Evolutionary conservation across 2,329 filamentous ascomycete genomes (phyloP).

Genomic region (Colletotrichum camelliae): DNA sequence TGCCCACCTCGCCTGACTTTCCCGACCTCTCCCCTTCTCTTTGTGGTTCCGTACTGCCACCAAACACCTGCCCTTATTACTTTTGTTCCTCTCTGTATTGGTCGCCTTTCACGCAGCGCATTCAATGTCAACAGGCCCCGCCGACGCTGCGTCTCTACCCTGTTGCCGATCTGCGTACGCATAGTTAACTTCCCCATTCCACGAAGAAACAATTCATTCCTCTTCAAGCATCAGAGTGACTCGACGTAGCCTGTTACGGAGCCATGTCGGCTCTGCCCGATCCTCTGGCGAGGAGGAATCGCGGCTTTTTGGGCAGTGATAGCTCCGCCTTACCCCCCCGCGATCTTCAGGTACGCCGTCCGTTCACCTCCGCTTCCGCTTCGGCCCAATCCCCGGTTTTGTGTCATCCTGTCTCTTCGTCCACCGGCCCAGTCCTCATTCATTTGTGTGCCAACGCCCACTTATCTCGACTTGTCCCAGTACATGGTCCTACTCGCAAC

Average conservation of each 20-base stretch:
- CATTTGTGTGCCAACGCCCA: neutral
- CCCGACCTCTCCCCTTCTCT: neutral
- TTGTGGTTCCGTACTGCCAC: neutral
- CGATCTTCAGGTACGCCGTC: conserved; percentile 49
- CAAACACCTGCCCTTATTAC: neutral
- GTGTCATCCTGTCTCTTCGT: neutral
- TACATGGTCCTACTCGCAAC: neutral
- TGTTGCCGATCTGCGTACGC: neutral
- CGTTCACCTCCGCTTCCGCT: neutral
- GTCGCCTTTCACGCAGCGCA: neutral
- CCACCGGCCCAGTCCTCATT: neutral
- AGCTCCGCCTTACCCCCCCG: conserved; percentile 55
- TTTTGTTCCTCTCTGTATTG: neutral
- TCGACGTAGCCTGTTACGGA: conserved; percentile 11
- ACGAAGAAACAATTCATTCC: neutral
- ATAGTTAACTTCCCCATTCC: neutral
- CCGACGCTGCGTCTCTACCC: neutral
- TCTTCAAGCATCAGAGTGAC: neutral
- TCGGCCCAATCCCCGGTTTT: neutral
- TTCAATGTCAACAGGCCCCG: neutral
- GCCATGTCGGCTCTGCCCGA: conserved; percentile 39
- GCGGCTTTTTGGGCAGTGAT: conserved; percentile 55
- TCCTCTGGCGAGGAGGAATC: conserved; percentile 39
- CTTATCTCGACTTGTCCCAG: too few relatives aligned
- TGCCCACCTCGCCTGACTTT: neutral